Percentiles rank a stretch among this genome's conserved stretches.
Evolutionary conservation across 1,284 basidiomycete genomes (phyloP).

Genomic region (Lignosus rhinocerotis): DNA sequence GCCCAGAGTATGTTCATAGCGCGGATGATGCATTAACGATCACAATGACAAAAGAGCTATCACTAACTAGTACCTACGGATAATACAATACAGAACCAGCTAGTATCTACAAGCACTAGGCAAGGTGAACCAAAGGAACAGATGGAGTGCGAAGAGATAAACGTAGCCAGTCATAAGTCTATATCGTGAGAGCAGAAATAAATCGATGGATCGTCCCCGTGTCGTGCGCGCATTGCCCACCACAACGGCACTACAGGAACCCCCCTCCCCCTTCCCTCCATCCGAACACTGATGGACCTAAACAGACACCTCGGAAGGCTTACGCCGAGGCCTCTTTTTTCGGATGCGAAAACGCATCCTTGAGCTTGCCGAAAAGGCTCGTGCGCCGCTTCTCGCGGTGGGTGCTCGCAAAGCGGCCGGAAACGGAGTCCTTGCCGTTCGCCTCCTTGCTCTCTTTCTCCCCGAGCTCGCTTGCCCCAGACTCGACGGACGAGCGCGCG

Average conservation of each 20-base stretch:
- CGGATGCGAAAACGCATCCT: constrained; percentile 30
- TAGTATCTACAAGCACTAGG: constrained; percentile 12
- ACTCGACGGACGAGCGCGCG: constrained; percentile 24
- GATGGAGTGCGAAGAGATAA: constrained; percentile 2
- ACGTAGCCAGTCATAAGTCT: constrained; percentile 20
- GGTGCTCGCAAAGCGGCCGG: constrained; percentile 20
- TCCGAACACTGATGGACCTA: background rate
- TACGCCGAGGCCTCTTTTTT: constrained; percentile 14
- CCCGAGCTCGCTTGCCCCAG: constrained; percentile 25
- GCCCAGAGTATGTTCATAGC: background rate
- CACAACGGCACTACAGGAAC: background rate
- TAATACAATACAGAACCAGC: constrained; percentile 7
- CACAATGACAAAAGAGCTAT: background rate
- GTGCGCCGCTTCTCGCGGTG: constrained; percentile 30
- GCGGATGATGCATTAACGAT: background rate
- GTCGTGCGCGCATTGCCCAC: background rate
- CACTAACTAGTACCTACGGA: constrained; percentile 1
- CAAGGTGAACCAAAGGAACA: background rate
- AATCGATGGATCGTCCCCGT: constrained; percentile 2
- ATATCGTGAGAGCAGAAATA: constrained; percentile 10
- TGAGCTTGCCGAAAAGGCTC: constrained; percentile 34
- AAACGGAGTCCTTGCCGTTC: constrained; percentile 16
- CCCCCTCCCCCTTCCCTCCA: background rate
- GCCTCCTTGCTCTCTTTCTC: constrained; percentile 11
- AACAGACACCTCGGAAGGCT: background rate